Evolutionary conservation across 257 asterid genomes (phyloP).

Genomic region (Solanum pinnatisectum): DNA sequence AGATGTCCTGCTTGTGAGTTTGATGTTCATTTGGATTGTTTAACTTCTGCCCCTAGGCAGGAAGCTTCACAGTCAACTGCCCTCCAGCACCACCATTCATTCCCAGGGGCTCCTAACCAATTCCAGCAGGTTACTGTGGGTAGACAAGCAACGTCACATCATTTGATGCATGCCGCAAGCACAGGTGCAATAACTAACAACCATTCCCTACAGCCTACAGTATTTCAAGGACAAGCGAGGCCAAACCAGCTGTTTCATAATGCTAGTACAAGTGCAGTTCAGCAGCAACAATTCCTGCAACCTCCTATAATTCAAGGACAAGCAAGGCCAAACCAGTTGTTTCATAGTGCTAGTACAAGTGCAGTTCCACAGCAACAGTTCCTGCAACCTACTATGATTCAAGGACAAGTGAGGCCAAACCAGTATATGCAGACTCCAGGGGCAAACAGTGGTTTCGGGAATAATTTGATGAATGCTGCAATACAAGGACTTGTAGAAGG

Average conservation of each 20-base stretch:
- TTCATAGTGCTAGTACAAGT: background rate
- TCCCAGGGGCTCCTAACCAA: constrained; percentile 12
- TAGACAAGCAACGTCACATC: background rate
- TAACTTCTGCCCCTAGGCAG: background rate
- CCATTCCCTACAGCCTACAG: background rate
- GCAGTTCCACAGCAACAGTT: background rate
- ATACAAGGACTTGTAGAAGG: constrained; percentile 30
- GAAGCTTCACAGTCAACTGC: background rate
- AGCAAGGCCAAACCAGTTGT: background rate
- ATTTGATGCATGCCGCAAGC: background rate
- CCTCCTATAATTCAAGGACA: background rate
- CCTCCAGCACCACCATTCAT: constrained; percentile 13
- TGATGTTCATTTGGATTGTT: constrained; percentile 49
- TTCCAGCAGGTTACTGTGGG: constrained; percentile 1
- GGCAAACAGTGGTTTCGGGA: background rate
- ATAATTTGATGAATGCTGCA: background rate
- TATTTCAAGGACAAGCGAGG: background rate
- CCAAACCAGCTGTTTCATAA: background rate
- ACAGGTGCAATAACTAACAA: background rate
- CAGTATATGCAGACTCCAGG: background rate
- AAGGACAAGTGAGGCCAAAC: constrained; percentile 12
- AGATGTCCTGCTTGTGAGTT: constrained; percentile 42
- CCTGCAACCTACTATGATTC: background rate
- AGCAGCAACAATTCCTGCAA: background rate
- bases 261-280: background rate